Base-by-base conservation (phyloP, 306 rosid genomes). In the Inga oerstediana region DNA sequence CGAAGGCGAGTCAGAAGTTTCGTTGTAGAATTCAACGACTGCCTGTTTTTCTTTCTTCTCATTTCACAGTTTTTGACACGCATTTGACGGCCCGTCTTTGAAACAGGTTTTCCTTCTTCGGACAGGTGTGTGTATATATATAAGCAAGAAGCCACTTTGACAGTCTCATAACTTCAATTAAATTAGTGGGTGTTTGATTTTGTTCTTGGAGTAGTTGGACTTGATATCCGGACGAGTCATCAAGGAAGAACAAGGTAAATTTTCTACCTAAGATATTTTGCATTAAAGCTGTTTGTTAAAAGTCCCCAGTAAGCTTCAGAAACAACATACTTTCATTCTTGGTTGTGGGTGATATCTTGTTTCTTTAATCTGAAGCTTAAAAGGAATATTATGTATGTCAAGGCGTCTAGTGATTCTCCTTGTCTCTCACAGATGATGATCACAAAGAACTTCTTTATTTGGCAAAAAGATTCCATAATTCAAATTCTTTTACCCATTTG, bases 1-100 rank as follows among this genome's bases (percentile, higher is more conserved):
- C 41, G 46, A 86, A 80, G 65, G 4, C 17, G 22, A 10, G 45
- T 19, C 32, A 7, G 46, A 22, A 22, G 64, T 48, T 75, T 79
- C 65, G 17, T 24, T 6, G 74, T 49, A 17, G 79, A 84, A 85
- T 89, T 88, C 91, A 87, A 88, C 77, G 81, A 61, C 82, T 82
- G 44, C 74, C 45, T 14, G 4, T 71, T 2, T 71, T n/a, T 1
- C 45, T 0, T 71, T 44, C 3, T 44, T 5, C n/a, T 45, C 13
- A 7, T 24, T 76, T 84, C 84, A 43, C 27, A 49, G 19, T n/a
- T 73, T 79, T 67, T 64, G 80, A 93, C 97, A 81, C 93, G 93
- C 72, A 22, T 85, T 86, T 79, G 77, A 79, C 84, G 69, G 44
- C 62, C 10, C 14, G 15, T n/a, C 34, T 32, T 19, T 66, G 58